Evolutionary conservation across 169 alveolate genomes (phyloP), one percentile per base, ranked within the genome.

Genomic region (Cryptosporidium parvum): DNA sequence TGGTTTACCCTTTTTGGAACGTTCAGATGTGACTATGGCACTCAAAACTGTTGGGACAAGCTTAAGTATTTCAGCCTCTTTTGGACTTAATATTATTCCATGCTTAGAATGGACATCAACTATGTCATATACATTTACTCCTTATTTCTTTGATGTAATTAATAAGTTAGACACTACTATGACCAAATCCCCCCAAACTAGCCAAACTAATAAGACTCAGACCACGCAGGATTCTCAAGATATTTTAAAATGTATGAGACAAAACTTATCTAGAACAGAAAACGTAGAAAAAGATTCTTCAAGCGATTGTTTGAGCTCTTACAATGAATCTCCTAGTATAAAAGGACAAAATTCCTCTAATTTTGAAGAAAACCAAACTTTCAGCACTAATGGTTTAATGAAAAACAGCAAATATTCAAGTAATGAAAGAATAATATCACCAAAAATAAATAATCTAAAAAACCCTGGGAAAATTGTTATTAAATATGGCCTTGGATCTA

Each of bases 61-160:
- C 7, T 65, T 80, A 23, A 62, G 89, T 37, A 62, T 80, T 48
- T 80, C 89, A 10, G 80, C 89, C 37, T 62, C 75, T 16, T 62
- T 80, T 48, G 89, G 89, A 44, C 65, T 80, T 16, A 80, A 59
- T n/a, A 29, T 65, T 29, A 45, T 80, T 16, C 75, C 75, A 42
- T 80, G 89, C 42, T 21, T 53, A 14, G 89, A 58, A 62, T 80
- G 89, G 89, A 61, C 75, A 26, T 80, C 89, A 8, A 42, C 73
- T 26, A 29, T 37, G 61, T 59, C 56, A 23, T 67, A 80, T 48
- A 31, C 65, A 9, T 48, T 62, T n/a, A n/a, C 48, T 31, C 89
- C 89, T 26, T 72, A 61, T 26, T 42, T 65, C 31, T 31, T 65
- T 65, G 72, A 29, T 16, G 9, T 33, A 21, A 33, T 7, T n/a